Evolutionary conservation across 805 yeast genomes (phyloP), one percentile per base, ranked within the genome.

Genomic region (Spathaspora passalidarum): DNA sequence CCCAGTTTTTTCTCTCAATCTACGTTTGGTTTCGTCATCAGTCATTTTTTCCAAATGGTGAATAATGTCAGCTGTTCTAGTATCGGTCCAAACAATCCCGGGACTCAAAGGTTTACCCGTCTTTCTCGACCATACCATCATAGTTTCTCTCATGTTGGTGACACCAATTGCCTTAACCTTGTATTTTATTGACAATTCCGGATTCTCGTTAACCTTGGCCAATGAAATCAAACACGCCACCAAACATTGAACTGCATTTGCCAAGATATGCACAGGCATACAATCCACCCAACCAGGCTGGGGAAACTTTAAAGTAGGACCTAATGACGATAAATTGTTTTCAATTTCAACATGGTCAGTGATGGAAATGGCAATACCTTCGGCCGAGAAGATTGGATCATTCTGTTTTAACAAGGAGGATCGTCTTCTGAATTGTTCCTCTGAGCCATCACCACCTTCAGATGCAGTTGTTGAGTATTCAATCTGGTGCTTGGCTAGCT

Each of bases 21-120:
- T 73, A 38, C 76, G 80, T 51, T 86, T 76, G 42, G 73, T 74
- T 25, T 78, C 82, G 38, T 72, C 75, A 20, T 82, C 73, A 20
- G 78, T 74, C 54, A 73, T 72, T 47, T 73, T 69, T 55, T 77
- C 78, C 61, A 85, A 73, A 52, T 81, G 78, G 50, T 79, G 78
- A 44, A 89, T 90, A 41, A 87, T 76, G 16, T 75, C 80, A 8
- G 86, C 69, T 35, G 96, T 92, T 60, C 98, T 79, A 35, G 96
- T 87, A 68, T 91, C 98, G 51, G 92, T 88, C 98, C 98, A 91
- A 32, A 91, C 96, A 63, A 91, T 88, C 59, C 97, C 97, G 62
- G 87, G 84, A 60, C 84, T 78, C 45, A 89, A 78, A 3, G 96
- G 95, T 53, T 72, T 69, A 35, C 97, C 97, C 2, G 97, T 89